A percentile compares a stretch with the other conserved stretches of the same genome.
Evolutionary conservation across 2,329 filamentous ascomycete genomes (phyloP).

Genomic region (Colletotrichum limetticola): DNA sequence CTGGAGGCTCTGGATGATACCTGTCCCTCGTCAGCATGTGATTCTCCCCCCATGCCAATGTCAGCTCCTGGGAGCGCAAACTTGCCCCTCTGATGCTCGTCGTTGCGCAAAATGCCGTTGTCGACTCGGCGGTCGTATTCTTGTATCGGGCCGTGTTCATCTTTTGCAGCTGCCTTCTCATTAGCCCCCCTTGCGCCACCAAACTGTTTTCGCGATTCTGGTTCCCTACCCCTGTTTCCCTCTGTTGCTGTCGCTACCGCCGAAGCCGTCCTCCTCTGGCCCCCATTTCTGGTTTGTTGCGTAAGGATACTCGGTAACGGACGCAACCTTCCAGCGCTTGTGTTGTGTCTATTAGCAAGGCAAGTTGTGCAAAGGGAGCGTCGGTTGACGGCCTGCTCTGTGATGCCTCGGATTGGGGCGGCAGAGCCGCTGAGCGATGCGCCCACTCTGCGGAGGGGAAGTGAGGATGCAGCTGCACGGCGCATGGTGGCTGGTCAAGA

Average conservation of each 20-base stretch:
- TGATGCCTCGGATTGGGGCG: constrained; percentile 8
- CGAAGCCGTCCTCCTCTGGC: constrained; percentile 28
- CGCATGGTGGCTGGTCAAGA: constrained; percentile 21
- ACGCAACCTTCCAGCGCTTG: neutral
- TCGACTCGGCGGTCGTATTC: constrained; percentile 90
- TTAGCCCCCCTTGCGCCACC: constrained; percentile 14
- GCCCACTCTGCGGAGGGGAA: constrained; percentile 22
- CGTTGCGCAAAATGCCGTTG: constrained; percentile 79
- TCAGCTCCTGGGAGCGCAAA: neutral
- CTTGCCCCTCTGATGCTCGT: constrained; percentile 88
- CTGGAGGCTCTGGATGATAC: constrained; percentile 89
- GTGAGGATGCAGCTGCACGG: constrained; percentile 11
- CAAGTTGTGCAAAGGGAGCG: constrained; percentile 20
- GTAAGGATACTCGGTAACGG: neutral
- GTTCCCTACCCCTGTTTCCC: constrained; percentile 14
- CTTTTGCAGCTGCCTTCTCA: constrained; percentile 29
- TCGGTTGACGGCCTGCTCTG: neutral
- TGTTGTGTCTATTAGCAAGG: neutral
- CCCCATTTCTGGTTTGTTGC: neutral
- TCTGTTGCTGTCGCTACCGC: constrained; percentile 27
- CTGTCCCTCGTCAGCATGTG: constrained; percentile 52
- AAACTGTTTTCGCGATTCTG: neutral
- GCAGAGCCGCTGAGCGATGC: neutral
- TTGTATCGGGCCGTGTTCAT: constrained; percentile 75
- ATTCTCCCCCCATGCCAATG: neutral